Evolutionary conservation across 1,284 basidiomycete genomes (phyloP).

Genomic region (Anthracocystis setariae): DNA sequence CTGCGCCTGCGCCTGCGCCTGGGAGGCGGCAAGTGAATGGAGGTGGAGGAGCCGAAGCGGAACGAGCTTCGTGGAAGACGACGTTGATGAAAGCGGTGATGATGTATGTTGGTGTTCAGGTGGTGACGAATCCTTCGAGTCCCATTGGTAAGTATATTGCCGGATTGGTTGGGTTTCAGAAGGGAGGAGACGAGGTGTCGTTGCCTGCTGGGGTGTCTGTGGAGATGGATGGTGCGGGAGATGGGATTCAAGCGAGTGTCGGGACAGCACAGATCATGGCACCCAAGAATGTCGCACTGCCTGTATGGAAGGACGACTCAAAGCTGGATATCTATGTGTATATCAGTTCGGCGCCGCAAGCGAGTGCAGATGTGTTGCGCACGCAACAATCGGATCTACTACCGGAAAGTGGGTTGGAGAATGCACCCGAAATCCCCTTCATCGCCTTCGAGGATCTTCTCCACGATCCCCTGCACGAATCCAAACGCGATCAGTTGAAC

Average conservation of each 20-base stretch:
- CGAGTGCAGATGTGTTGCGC: constrained; percentile 18
- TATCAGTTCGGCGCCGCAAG: constrained; percentile 32
- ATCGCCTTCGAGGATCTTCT: constrained; percentile 33
- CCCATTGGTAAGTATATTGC: constrained; percentile 29
- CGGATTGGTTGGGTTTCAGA: constrained; percentile 16
- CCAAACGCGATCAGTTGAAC: neutral
- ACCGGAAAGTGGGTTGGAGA: constrained; percentile 12
- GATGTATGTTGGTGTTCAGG: constrained; percentile 46
- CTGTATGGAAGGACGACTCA: constrained; percentile 28
- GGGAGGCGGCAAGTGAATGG: no score
- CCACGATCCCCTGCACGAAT: constrained; percentile 21
- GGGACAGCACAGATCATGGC: constrained; percentile 14
- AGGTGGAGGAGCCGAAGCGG: no score
- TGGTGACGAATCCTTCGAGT: constrained; percentile 34
- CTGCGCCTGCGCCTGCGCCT: no score
- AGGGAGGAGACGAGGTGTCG: neutral
- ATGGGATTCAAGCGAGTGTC: neutral
- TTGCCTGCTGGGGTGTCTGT: neutral
- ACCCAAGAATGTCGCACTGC: constrained; percentile 31
- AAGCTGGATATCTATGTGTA: constrained; percentile 54
- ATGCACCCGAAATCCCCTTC: constrained; percentile 34
- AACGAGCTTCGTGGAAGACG: no score
- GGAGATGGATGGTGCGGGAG: neutral
- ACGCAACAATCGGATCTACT: constrained; percentile 48
- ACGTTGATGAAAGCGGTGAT: constrained; percentile 27